Evolutionary conservation across 441 rosid species (phyloP).

Genomic region (Euphorbia celastroides): DNA sequence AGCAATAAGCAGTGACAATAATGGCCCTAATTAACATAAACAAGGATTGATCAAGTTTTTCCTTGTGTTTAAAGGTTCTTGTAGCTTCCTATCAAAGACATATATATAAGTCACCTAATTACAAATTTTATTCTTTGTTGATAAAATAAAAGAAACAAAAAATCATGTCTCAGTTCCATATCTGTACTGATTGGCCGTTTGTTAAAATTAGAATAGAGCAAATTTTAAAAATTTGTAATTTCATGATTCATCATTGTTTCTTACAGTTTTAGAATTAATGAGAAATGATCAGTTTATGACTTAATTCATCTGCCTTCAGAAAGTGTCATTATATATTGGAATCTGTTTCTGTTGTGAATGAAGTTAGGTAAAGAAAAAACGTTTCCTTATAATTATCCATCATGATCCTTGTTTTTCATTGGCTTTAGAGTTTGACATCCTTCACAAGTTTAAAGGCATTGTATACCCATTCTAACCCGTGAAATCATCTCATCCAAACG

Average conservation of each 20-base stretch:
- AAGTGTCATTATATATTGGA: background rate
- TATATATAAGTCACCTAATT: constrained; percentile 17
- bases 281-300: constrained; percentile 10
- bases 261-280: constrained; percentile 2
- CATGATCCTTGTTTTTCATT: background rate
- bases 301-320: background rate
- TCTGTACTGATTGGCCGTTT: constrained; percentile 19
- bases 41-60: constrained; percentile 18
- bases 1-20: constrained; percentile 13
- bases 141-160: no score
- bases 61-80: constrained; percentile 31
- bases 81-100: constrained; percentile 35
- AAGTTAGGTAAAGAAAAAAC: constrained; percentile 15
- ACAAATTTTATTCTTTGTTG: background rate
- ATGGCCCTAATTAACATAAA: background rate
- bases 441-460: no score
- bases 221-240: constrained; percentile 10
- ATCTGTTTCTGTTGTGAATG: background rate
- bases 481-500: no score
- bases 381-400: background rate
- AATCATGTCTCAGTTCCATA: no score
- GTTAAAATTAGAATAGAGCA: constrained; percentile 9
- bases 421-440: no score
- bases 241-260: constrained; percentile 28
- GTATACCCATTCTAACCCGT: no score